Evolutionary conservation across 2,329 filamentous ascomycete genomes (phyloP), one percentile per base, ranked within the genome.

Genomic region (Penicillium sp.): DNA sequence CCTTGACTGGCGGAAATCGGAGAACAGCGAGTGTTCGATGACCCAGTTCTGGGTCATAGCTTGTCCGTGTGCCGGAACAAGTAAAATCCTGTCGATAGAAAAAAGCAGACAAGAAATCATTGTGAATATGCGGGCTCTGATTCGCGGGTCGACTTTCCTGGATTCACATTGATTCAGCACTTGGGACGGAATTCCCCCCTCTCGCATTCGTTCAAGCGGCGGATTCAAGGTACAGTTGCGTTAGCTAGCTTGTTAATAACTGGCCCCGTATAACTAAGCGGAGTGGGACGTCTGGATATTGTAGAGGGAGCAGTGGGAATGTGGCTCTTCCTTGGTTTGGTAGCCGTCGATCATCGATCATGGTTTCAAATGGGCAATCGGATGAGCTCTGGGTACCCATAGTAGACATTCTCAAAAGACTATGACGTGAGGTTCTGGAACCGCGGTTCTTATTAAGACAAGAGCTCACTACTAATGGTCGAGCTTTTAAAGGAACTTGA

Each of bases 41-140:
- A 61, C 56, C 52, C 44, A 53, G 47, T 39, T 38, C 46, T 49
- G 3, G 42, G 33, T 36, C 33, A 36, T 36, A n/a, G n/a, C 8
- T 38, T n/a, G 10, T 16, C 16, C 23, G 21, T 39, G 21, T 39
- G 36, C 9, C 36, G 9, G 8, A 21, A 33, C 31, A 23, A 21
- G 28, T 9, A 39, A 39, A 49, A 52, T 45, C 52, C 34, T 55
- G 52, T 29, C 38, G 28, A 29, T 8, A 29, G 39, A 4, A 18
- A 29, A 29, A 16, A 12, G 28, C 31, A 21, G 12, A 15, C 36
- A 42, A 15, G 29, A 38, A 41, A 42, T 16, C 26, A 41, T 52
- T 51, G 42, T 21, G 48, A 52, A 54, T 52, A 4, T 29, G 9
- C 4, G 2, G 12, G 9, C 26, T n/a, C 24, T 51, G 34, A 56